These are phyloP conservation scores for Mycocentrospora acerina DNA, from an alignment of 2,329 filamentous ascomycete species.

Conservation along the genomic window DNA sequence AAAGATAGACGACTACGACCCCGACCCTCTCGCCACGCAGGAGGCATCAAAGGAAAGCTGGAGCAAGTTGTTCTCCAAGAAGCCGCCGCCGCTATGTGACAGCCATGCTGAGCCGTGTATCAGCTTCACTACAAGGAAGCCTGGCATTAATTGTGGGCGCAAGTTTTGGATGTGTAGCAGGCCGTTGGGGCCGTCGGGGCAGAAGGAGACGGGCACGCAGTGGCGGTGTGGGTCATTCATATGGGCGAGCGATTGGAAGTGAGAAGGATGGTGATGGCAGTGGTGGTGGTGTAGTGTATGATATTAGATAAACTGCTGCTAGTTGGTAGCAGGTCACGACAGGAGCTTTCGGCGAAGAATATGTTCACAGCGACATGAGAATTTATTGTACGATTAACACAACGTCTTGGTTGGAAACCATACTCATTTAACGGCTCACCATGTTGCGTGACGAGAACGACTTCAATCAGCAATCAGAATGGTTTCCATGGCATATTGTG, in stretches of 20 bases:
- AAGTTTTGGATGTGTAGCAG: conserved; percentile 68
- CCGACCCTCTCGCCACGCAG: conserved; percentile 52
- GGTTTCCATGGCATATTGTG: too few relatives aligned
- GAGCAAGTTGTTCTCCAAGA: conserved; percentile 79
- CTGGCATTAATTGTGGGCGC: conserved; percentile 74
- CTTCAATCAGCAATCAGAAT: too few relatives aligned
- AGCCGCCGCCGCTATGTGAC: conserved; percentile 76
- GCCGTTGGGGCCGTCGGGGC: conserved; percentile 80
- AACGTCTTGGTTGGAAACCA: too few relatives aligned
- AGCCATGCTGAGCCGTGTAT: conserved; percentile 83
- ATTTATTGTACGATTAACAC: too few relatives aligned
- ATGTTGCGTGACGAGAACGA: too few relatives aligned
- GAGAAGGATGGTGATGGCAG: too few relatives aligned
- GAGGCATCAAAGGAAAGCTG: conserved; percentile 72
- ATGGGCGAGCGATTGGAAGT: conserved; percentile 65
- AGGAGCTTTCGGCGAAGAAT: too few relatives aligned
- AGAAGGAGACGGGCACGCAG: conserved; percentile 79
- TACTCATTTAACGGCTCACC: too few relatives aligned
- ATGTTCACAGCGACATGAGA: too few relatives aligned
- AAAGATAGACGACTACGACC: conserved; percentile 6
- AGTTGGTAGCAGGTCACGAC: too few relatives aligned
- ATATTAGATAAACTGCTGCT: too few relatives aligned
- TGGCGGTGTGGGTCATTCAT: conserved; percentile 89
- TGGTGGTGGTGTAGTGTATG: too few relatives aligned
- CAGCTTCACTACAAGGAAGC: conserved; percentile 80